Percentiles rank a stretch among this genome's conserved stretches.
phyloP scores from a whole-genome alignment of 495 filamentous ascomycete genomes.

The Aspergillus mulundensis region DNA sequence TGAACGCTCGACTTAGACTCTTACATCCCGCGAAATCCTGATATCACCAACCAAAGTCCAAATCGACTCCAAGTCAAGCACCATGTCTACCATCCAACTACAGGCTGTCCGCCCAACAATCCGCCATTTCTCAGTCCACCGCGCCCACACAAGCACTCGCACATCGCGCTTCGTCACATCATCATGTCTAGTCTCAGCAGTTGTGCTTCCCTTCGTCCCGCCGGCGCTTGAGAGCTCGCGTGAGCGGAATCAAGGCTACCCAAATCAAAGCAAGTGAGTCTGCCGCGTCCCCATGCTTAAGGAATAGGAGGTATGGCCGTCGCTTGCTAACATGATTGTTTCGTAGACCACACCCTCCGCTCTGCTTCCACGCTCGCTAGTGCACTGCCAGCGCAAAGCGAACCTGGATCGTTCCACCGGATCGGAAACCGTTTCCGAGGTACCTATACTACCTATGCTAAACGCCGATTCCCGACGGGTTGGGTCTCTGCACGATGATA shows the following conservation, averaged over 20 bases:
- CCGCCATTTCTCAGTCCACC: constrained; percentile 44
- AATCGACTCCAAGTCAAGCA: constrained; percentile 15
- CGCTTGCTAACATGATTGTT: neutral
- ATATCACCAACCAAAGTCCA: neutral
- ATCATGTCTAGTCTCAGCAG: constrained; percentile 39
- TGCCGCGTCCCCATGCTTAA: neutral
- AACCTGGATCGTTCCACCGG: neutral
- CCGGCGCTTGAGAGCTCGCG: constrained; percentile 44
- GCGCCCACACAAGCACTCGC: constrained; percentile 36
- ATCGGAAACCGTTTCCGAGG: constrained; percentile 11
- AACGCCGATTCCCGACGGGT: neutral
- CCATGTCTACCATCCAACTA: constrained; percentile 30
- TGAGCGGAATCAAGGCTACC: constrained; percentile 32
- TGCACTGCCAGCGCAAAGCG: constrained; percentile 8
- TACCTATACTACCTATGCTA: neutral
- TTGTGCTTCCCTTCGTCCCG: constrained; percentile 44
- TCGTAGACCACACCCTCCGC: constrained; percentile 35
- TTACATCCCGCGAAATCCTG: neutral
- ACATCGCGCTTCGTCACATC: constrained; percentile 36
- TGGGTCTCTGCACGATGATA: constrained; percentile 1
- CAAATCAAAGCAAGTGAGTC: constrained; percentile 39
- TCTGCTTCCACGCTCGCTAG: constrained; percentile 45
- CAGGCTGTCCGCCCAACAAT: constrained; percentile 31
- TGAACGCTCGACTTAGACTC: too few species aligned
- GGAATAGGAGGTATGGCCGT: neutral